These are phyloP conservation scores for Infundibulicybe gibba DNA, from an alignment of 768 basidiomycete genomes.

Conservation along the genomic window DNA sequence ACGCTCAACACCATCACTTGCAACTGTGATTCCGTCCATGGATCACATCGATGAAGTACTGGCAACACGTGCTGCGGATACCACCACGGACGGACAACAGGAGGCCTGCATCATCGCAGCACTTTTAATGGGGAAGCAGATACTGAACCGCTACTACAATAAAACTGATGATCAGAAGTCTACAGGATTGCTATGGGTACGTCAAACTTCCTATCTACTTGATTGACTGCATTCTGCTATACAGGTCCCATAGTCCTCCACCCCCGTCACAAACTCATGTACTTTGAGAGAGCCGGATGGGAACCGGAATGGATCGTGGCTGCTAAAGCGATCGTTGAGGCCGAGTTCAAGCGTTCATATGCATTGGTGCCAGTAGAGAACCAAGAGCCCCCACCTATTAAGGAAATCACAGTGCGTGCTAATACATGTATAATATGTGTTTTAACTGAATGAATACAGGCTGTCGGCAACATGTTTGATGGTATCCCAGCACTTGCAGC, in stretches of 20 bases:
- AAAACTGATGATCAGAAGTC: conserved; percentile 3
- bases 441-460: conserved; percentile 13
- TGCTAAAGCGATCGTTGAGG: conserved; percentile 10
- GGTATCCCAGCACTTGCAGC: conserved; percentile 18
- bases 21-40: conserved; percentile 3
- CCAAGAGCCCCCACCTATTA: no score
- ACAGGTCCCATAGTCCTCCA: conserved; percentile 25
- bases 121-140: not conserved
- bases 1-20: not conserved
- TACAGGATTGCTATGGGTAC: not conserved
- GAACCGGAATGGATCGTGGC: conserved; percentile 18
- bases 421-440: not conserved
- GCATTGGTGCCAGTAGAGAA: conserved; percentile 17
- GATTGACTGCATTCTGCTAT: not conserved
- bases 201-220: no score
- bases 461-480: conserved; percentile 26
- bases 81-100: not conserved
- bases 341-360: conserved; percentile 10
- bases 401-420: no score
- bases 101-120: not conserved
- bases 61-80: not conserved
- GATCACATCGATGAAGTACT: not conserved
- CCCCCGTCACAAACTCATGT: conserved; percentile 27
- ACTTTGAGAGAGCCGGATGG: conserved; percentile 25
- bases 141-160: conserved; percentile 1